Percentiles rank a stretch among this genome's conserved stretches.
Evolutionary conservation across 106 monocot species (phyloP).

Genomic region (Apostasia shenzhenica): DNA sequence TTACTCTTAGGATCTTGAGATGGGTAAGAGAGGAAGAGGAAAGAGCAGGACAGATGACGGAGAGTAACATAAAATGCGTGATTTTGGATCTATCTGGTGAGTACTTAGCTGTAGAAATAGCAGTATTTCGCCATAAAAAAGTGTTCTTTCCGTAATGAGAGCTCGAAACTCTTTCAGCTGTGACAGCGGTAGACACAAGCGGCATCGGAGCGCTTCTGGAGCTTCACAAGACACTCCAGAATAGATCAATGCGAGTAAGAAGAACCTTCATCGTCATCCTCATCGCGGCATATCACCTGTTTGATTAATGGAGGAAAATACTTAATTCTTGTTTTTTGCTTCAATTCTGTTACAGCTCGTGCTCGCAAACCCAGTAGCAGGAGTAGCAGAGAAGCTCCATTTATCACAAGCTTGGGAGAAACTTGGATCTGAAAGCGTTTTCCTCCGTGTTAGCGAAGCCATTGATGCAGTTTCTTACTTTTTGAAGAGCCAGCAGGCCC

Average conservation of each 20-base stretch:
- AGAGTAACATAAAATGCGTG: slow-evolving; percentile 30
- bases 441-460: slow-evolving; percentile 18
- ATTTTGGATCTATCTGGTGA: slow-evolving; percentile 43
- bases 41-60: slow-evolving; percentile 14
- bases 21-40: slow-evolving; percentile 60
- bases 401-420: slow-evolving; percentile 21
- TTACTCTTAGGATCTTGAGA: slow-evolving; percentile 30
- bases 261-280: background rate
- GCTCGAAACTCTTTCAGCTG: slow-evolving; percentile 24
- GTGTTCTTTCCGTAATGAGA: background rate
- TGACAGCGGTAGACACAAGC: slow-evolving; percentile 43
- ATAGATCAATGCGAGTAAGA: slow-evolving; percentile 38
- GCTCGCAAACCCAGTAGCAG: slow-evolving; percentile 40
- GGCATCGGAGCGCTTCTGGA: slow-evolving; percentile 47
- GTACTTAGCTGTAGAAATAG: background rate
- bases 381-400: slow-evolving; percentile 33
- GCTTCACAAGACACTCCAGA: slow-evolving; percentile 34
- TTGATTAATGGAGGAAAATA: background rate
- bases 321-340: background rate
- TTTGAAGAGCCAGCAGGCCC: slow-evolving; percentile 6
- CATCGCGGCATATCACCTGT: background rate
- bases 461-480: slow-evolving; percentile 2
- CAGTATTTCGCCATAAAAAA: background rate
- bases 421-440: slow-evolving; percentile 30
- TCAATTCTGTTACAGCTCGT: slow-evolving; percentile 27